These are phyloP conservation scores for Aspergillus haitiensis DNA, from an alignment of 495 filamentous ascomycete genomes.

Conservation along the genomic window DNA sequence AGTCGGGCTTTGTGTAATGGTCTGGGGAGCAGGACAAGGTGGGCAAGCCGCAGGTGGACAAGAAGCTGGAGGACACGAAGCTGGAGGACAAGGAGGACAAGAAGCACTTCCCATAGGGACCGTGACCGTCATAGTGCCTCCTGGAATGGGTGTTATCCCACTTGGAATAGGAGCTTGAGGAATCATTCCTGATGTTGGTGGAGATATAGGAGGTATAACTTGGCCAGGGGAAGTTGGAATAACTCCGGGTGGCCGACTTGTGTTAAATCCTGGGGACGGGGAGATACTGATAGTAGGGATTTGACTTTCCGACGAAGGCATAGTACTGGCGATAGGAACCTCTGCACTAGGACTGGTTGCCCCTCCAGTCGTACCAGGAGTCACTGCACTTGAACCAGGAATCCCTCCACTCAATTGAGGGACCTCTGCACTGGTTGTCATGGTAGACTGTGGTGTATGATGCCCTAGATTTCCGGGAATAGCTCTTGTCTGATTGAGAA, in stretches of 20 bases:
- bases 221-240: not conserved
- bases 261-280: not conserved
- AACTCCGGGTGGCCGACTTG: not conserved
- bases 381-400: not conserved
- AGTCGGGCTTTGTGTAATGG: not conserved
- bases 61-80: not conserved
- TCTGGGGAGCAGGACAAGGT: not conserved
- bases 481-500: conserved; percentile 13
- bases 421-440: not conserved
- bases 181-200: not conserved
- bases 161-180: not conserved
- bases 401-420: not conserved
- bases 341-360: not conserved
- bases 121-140: not conserved
- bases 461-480: conserved; percentile 3
- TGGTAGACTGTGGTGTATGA: not conserved
- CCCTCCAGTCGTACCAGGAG: not conserved
- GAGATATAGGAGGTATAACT: not conserved
- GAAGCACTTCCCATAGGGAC: not conserved
- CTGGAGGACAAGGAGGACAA: conserved; percentile 8
- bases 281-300: not conserved
- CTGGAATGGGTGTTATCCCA: not conserved
- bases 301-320: not conserved
- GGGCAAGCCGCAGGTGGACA: conserved; percentile 3
- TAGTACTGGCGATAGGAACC: not conserved